Evolutionary conservation across 176 grass and related monocot species (phyloP), one percentile per base, ranked within the genome.

Genomic region (Bromus sterilis): DNA sequence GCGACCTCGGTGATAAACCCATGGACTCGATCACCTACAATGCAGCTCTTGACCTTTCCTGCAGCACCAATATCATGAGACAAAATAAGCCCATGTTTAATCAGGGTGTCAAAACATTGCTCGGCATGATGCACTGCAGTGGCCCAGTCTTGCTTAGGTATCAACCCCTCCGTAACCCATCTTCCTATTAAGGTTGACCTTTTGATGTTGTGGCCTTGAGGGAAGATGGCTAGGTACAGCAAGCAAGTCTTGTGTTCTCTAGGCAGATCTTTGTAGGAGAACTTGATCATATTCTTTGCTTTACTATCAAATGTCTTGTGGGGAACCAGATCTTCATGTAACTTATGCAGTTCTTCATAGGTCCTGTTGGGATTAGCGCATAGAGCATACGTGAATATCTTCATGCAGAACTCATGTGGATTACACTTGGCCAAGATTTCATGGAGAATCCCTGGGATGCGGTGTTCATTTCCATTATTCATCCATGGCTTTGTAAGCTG

Each of bases 21-120:
- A 56, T 86, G 77, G 12, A 80, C 43, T 56, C 1, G 18, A 5
- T 53, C 24, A 11, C 33, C 57, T 7, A 80, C 43, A 0, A 33
- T 28, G 13, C 76, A 86, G 3, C 84, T 74, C 56, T 86, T 80
- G 42, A 41, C 40, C 16, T 56, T 18, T 20, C 84, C 84, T 11
- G 67, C 28, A 0, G 3, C 25, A 65, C 57, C 2, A 14, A 74
- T 29, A 4, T 80, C 42, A 39, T 0, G 7, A 9, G 76, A 77
- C 4, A 25, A 40, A 18, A 86, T 8, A 65, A 86, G 76, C 6
- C 68, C n/a, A 0, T 20, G 24, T 5, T 64, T 3, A 3, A 80
- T 20, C 18, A 86, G 84, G 0, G 1, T 0, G 0, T 86, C 43
- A 39, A 86, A 86, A 64, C 83, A 86, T 72, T 11, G 6, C 0